Percentiles rank a stretch among this genome's conserved stretches.
phyloP scores from a whole-genome alignment of 2,329 filamentous ascomycete genomes.

The Pseudocercospora fijiensis region DNA sequence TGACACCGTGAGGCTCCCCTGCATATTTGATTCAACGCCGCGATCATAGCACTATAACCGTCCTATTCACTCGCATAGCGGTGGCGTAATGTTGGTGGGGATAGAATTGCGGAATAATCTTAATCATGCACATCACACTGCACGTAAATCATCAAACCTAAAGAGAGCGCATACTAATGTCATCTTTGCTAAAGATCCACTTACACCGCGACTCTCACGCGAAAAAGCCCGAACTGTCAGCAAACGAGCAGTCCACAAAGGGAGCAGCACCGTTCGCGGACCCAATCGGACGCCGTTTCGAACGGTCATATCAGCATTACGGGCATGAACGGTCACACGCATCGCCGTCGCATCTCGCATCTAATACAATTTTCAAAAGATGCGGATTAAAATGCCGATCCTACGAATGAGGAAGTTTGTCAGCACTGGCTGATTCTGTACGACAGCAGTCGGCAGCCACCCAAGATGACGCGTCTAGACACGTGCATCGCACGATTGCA shows the following conservation, averaged over 20 bases:
- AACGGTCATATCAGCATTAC: conserved; percentile 12
- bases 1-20: conserved; percentile 24
- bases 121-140: background rate
- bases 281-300: conserved; percentile 6
- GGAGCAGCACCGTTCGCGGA: background rate
- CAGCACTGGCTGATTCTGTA: background rate
- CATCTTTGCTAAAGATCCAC: conserved; percentile 8
- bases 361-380: conserved; percentile 16
- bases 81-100: background rate
- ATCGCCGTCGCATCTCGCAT: conserved; percentile 17
- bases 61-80: conserved; percentile 6
- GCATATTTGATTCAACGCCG: conserved; percentile 1
- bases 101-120: background rate
- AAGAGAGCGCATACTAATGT: conserved; percentile 14
- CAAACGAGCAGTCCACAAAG: conserved; percentile 10
- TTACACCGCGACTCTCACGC: conserved; percentile 4
- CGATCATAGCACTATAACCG: background rate
- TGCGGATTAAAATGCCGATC: conserved; percentile 10
- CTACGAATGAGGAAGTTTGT: background rate
- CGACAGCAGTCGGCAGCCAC: background rate
- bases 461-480: background rate
- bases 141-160: conserved; percentile 6
- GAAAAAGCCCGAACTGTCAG: background rate
- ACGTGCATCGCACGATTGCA: conserved; percentile 5
- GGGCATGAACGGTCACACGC: conserved; percentile 13